Conservation (phyloP, 2,329 filamentous ascomycete species). For the Colletotrichum karsti region DNA sequence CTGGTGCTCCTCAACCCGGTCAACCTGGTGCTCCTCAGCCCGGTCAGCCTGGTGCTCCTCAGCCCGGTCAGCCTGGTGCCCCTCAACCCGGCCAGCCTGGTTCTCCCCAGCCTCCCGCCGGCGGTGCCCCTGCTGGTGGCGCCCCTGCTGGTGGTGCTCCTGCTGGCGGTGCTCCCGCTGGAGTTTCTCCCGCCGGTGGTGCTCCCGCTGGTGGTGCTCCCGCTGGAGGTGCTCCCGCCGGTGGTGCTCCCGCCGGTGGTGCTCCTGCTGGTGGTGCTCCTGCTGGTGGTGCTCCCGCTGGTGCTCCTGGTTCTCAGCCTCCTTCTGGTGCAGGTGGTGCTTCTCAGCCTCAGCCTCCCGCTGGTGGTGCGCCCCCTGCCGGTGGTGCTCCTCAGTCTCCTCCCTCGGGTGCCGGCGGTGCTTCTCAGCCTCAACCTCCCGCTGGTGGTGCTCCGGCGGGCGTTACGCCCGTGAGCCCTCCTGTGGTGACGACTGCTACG, state of each 20-base stretch:
- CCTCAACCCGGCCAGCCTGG: no score
- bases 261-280: no score
- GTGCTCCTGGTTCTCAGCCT: neutral
- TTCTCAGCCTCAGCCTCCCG: neutral
- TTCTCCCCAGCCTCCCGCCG: neutral
- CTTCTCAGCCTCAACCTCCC: neutral
- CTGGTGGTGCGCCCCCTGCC: neutral
- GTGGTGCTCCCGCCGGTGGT: neutral
- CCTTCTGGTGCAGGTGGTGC: neutral
- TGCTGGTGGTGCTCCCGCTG: accelerated
- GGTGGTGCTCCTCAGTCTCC: neutral
- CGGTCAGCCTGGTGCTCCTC: neutral
- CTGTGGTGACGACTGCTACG: neutral
- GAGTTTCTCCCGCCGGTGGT: neutral
- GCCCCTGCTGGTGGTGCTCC: neutral
- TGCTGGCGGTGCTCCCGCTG: no score
- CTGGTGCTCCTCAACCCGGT: neutral
- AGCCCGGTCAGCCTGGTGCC: neutral
- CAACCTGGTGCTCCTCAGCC: neutral
- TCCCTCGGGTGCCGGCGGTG: neutral
- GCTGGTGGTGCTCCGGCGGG: neutral
- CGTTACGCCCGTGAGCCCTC: neutral
- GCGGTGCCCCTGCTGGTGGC: no score
- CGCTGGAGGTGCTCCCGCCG: no score
- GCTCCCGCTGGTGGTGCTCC: neutral